phyloP scores from a whole-genome alignment of 2,329 filamentous ascomycete species.

The Colletotrichum shisoi region DNA sequence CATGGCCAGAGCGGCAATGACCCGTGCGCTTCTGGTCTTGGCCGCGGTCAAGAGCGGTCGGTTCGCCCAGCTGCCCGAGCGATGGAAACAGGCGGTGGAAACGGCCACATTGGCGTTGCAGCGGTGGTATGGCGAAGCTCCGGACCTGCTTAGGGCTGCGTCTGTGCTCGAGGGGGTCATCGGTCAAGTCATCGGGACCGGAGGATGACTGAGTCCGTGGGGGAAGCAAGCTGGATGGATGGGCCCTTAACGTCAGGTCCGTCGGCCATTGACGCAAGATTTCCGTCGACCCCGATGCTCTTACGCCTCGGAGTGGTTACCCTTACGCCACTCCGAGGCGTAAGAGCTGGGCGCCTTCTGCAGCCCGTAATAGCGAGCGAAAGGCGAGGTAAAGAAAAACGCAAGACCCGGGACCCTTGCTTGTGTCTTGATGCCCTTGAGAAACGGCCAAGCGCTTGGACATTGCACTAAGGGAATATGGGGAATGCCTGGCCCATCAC shows the following conservation, averaged over 20 bases:
- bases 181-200: conserved; percentile 28
- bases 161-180: conserved; percentile 30
- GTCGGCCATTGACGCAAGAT: neutral
- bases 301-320: no score
- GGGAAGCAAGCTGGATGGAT: neutral
- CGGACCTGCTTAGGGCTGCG: conserved; percentile 36
- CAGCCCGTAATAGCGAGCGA: no score
- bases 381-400: neutral
- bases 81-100: conserved; percentile 42
- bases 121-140: conserved; percentile 42
- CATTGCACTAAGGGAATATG: neutral
- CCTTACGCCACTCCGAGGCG: no score
- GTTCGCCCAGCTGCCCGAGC: conserved; percentile 35
- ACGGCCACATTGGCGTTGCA: conserved; percentile 38
- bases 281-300: neutral
- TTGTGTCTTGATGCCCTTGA: neutral
- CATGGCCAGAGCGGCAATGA: conserved; percentile 41
- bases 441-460: conserved; percentile 1
- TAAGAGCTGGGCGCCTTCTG: no score
- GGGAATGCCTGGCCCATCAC: neutral
- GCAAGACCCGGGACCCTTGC: neutral
- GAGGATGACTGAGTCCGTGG: conserved; percentile 28
- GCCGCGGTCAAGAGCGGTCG: conserved; percentile 41
- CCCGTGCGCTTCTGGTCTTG: conserved; percentile 43
- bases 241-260: conserved; percentile 9